Evolutionary conservation across 1,139 yeast species (phyloP), one percentile per base, ranked within the genome.

Genomic region (Geotrichum siamense): DNA sequence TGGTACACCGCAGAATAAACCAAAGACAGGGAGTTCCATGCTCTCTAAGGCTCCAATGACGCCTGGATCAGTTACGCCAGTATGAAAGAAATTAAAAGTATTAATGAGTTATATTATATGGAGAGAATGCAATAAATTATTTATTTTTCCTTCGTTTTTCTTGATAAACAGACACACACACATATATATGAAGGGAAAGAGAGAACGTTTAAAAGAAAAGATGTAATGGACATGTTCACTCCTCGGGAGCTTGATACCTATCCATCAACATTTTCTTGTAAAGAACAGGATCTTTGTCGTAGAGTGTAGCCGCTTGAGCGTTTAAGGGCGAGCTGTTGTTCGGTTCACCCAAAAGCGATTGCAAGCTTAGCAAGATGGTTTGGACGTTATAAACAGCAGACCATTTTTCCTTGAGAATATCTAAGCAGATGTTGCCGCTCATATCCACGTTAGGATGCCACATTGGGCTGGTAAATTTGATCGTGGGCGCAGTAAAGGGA

Each of bases 391-490:
- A 71, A 13, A 79, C 80, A 3, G 85, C 84, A 15, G 82, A 76
- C 86, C 86, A 79, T 56, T 77, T 78, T 49, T 78, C 83, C 55
- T 67, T 65, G 49, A 67, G 62, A 48, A 74, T 74, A 55, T 74
- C 78, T 38, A 74, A 59, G 57, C 79, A 74, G 51, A 76, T 76
- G 58, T 77, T 75, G 37, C 86, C 86, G 49, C 74, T 67, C 65
- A 75, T 70, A 56, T 78, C 81, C 51, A 79, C 79, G 59, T 80
- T 80, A 46, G 87, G 87, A 55, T 80, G 87, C 70, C 79, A 79
- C 69, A 79, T 78, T 46, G 81, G 81, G 39, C 81, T 71, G 33
- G 71, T 69, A 62, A 80, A 80, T 52, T 70, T 72, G 55, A 80
- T 71, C 49, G 67, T 69, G 29, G 84, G 84, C 17, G 84, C 78